phyloP scores from a whole-genome alignment of 345 rosid species.

The Gossypium raimondii region DNA sequence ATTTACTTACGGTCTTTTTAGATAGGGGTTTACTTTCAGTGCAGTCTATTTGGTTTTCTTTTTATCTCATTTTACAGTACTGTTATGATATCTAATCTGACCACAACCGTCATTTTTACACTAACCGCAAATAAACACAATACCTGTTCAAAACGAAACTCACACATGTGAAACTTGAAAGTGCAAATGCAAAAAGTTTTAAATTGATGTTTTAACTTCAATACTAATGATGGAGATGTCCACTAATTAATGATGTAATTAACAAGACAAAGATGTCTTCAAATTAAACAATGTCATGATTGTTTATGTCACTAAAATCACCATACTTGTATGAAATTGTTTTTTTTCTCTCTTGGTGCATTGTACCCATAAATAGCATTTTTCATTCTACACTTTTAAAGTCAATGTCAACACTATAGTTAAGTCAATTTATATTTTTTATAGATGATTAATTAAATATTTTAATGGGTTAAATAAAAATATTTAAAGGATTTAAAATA shows the following conservation, averaged over 20 bases:
- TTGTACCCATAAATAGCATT: neutral
- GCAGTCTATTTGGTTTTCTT: no score
- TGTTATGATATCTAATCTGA: fast-evolving
- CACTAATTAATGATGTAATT: neutral
- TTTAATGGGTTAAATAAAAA: no score
- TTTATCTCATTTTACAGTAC: no score
- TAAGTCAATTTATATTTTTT: no score
- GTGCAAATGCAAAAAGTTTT: neutral
- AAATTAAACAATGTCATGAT: neutral
- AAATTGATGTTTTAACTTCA: no score
- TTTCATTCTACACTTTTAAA: neutral
- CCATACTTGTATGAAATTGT: neutral
- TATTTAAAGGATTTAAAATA: no score
- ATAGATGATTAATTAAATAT: no score
- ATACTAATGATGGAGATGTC: neutral
- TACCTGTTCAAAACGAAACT: no score
- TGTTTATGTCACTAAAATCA: neutral
- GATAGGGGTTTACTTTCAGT: no score
- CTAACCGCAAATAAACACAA: fast-evolving
- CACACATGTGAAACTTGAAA: neutral
- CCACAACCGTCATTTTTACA: fast-evolving
- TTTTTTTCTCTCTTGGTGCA: neutral
- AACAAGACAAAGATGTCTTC: neutral
- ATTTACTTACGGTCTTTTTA: no score
- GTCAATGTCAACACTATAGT: neutral